These are phyloP conservation scores for Albifimbria verrucaria DNA, from an alignment of 2,329 filamentous ascomycete species.

Conservation along the genomic window DNA sequence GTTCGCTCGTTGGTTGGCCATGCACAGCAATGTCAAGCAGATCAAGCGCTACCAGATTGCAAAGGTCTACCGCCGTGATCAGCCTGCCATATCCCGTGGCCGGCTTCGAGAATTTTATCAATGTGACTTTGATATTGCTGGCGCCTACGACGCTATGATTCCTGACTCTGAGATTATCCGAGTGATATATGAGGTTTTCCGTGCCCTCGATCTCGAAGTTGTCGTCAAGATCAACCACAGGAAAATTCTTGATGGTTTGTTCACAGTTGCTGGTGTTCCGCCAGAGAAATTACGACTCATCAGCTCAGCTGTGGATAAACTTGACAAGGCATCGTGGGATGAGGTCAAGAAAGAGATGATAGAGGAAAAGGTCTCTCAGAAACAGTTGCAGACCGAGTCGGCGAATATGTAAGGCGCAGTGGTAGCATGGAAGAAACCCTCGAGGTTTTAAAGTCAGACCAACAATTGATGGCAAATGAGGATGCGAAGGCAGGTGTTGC, in stretches of 20 bases:
- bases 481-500: constrained; percentile 75
- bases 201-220: constrained; percentile 70
- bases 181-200: constrained; percentile 82
- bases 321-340: constrained; percentile 88
- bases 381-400: constrained; percentile 81
- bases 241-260: constrained; percentile 89
- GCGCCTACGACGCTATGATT: constrained; percentile 83
- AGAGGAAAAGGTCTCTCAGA: constrained; percentile 75
- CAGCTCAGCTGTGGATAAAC: constrained; percentile 90
- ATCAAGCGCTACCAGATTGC: constrained; percentile 96
- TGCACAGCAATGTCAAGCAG: constrained; percentile 74
- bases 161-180: constrained; percentile 86
- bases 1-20: constrained; percentile 88
- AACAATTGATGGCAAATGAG: constrained; percentile 65
- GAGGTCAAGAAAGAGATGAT: constrained; percentile 93
- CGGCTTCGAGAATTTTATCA: constrained; percentile 96
- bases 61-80: constrained; percentile 63
- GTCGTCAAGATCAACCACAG: constrained; percentile 94
- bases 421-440: constrained; percentile 69
- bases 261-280: constrained; percentile 86
- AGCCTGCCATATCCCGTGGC: constrained; percentile 74
- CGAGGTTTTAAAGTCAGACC: constrained; percentile 64
- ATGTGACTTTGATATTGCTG: constrained; percentile 95
- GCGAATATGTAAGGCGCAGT: constrained; percentile 74
- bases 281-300: constrained; percentile 84